Conservation (phyloP, 2,329 filamentous ascomycete genomes). For the Aspergillus alliaceus region DNA sequence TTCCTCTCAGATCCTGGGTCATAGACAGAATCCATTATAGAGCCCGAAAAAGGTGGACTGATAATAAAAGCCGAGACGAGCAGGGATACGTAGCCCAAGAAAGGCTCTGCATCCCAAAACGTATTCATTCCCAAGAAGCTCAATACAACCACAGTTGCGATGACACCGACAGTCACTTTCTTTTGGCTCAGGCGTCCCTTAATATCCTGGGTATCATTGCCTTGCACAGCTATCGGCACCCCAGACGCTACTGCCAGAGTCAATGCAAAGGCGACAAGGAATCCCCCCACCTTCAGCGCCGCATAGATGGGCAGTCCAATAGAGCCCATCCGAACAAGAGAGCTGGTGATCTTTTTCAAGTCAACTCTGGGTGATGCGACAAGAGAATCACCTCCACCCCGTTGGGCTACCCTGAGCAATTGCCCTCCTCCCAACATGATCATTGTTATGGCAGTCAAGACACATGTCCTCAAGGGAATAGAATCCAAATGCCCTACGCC, state of each 20-base stretch:
- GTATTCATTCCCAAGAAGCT: constrained; percentile 31
- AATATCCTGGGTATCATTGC: constrained; percentile 8
- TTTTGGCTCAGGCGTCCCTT: constrained; percentile 28
- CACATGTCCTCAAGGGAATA: constrained; percentile 22
- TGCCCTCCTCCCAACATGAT: constrained; percentile 32
- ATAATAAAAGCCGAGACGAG: constrained; percentile 47
- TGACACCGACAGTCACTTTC: constrained; percentile 25
- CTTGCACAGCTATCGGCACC: constrained; percentile 32
- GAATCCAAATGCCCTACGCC: constrained; percentile 17
- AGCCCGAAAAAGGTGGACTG: constrained; percentile 47
- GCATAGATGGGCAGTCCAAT: constrained; percentile 58
- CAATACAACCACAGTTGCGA: constrained; percentile 23
- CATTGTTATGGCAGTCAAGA: constrained; percentile 33
- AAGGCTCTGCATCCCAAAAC: constrained; percentile 36
- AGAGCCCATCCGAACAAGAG: constrained; percentile 38
- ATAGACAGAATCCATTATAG: neutral
- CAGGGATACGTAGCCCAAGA: constrained; percentile 51
- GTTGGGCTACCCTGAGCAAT: constrained; percentile 18
- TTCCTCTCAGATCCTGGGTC: constrained; percentile 19
- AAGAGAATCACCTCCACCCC: constrained; percentile 2
- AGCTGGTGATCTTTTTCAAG: constrained; percentile 14
- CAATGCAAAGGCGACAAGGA: constrained; percentile 53
- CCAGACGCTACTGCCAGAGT: constrained; percentile 49
- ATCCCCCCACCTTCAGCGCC: constrained; percentile 54
- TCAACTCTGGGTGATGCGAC: constrained; percentile 20